Conservation (phyloP, 2,329 filamentous ascomycete species). For the Fulvia fulva region DNA sequence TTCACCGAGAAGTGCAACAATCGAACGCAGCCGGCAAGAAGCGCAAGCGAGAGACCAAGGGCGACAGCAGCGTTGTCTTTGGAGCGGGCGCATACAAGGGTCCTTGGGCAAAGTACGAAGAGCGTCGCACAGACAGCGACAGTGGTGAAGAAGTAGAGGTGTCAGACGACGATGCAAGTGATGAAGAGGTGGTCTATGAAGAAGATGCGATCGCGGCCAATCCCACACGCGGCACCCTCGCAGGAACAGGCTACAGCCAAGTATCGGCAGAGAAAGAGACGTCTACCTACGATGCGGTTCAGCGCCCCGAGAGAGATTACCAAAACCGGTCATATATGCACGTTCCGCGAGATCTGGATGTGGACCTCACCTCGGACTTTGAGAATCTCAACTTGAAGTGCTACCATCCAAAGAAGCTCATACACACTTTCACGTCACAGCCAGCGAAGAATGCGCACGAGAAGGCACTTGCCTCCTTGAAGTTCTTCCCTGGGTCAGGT, state of each 20-base stretch:
- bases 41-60: conserved; percentile 78
- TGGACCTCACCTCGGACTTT: conserved; percentile 72
- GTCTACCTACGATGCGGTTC: conserved; percentile 77
- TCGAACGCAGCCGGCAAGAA: conserved; percentile 57
- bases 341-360: conserved; percentile 81
- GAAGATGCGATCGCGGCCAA: conserved; percentile 65
- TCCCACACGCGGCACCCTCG: conserved; percentile 47
- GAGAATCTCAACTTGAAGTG: conserved; percentile 58
- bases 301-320: conserved; percentile 71
- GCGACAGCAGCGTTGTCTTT: conserved; percentile 77
- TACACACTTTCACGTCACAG: conserved; percentile 81
- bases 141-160: conserved; percentile 66
- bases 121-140: conserved; percentile 67
- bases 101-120: conserved; percentile 84
- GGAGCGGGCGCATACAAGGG: conserved; percentile 86
- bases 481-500: conserved; percentile 83
- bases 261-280: conserved; percentile 60
- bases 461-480: conserved; percentile 81
- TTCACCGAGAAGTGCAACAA: conserved; percentile 73
- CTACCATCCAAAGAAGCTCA: conserved; percentile 88
- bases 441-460: conserved; percentile 44
- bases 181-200: conserved; percentile 73
- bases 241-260: conserved; percentile 52
- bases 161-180: conserved; percentile 70
- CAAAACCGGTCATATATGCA: conserved; percentile 97